phyloP scores from a whole-genome alignment of 208 protist species.

The Naegleria lovaniensis region DNA sequence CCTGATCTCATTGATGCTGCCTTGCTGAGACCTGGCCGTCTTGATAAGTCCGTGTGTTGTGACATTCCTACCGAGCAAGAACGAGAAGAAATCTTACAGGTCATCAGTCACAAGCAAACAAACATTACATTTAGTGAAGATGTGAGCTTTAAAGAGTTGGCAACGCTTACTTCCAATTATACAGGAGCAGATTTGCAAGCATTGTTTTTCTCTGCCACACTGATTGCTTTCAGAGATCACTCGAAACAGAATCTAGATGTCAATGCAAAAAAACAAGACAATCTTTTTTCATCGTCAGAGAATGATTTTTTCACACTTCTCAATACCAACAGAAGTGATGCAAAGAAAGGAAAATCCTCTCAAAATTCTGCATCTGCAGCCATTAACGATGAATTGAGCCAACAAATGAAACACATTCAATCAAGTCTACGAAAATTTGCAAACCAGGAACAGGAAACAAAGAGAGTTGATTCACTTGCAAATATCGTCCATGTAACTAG shows the following conservation, averaged over 20 bases:
- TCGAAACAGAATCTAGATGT: background rate
- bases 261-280: background rate
- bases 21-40: conserved; percentile 72
- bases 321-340: background rate
- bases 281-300: background rate
- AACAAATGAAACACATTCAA: background rate
- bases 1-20: conserved; percentile 94
- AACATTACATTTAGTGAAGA: conserved; percentile 34
- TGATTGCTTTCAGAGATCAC: background rate
- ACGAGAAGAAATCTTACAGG: conserved; percentile 49
- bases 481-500: background rate
- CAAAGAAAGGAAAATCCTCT: background rate
- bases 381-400: background rate
- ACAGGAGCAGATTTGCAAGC: conserved; percentile 50
- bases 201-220: background rate
- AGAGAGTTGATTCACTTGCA: background rate
- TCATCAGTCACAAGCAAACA: background rate
- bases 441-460: background rate
- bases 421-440: background rate
- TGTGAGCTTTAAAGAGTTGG: conserved; percentile 33
- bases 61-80: conserved; percentile 67
- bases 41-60: conserved; percentile 75
- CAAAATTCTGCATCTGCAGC: no score
- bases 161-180: conserved; percentile 32
- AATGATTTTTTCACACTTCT: background rate